These are phyloP conservation scores for Sporisorium sorghi DNA, from an alignment of 1,284 basidiomycete genomes.

Conservation along the genomic window DNA sequence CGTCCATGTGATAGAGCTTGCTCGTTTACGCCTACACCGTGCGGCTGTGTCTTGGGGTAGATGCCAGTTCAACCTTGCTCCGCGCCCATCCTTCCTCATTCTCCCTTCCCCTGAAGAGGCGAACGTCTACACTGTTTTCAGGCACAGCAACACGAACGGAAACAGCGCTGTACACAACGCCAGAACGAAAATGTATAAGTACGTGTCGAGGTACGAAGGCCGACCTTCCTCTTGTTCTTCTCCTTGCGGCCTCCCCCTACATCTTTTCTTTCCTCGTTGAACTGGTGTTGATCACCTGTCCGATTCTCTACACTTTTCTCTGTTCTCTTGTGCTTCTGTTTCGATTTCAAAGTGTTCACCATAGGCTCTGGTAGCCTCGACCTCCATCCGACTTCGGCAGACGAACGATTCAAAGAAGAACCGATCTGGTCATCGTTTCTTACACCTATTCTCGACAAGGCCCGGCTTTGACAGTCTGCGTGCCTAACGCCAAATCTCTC, in stretches of 20 bases:
- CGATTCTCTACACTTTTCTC: slow-evolving; percentile 20
- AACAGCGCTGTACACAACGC: background rate
- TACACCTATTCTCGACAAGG: background rate
- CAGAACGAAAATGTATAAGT: slow-evolving; percentile 25
- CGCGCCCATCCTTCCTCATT: background rate
- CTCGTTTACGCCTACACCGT: slow-evolving; percentile 1
- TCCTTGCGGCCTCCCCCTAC: slow-evolving; percentile 24
- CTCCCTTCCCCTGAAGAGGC: background rate
- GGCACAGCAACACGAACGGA: background rate
- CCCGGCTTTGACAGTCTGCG: slow-evolving; percentile 39
- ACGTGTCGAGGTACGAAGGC: background rate
- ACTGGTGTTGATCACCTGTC: slow-evolving; percentile 23
- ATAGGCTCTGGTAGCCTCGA: slow-evolving; percentile 44
- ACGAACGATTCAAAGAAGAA: slow-evolving; percentile 11
- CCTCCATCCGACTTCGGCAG: background rate
- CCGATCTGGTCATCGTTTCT: slow-evolving; percentile 27
- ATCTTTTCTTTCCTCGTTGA: slow-evolving; percentile 3
- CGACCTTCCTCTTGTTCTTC: background rate
- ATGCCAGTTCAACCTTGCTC: slow-evolving; percentile 20
- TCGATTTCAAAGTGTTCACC: slow-evolving; percentile 13
- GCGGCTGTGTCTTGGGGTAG: slow-evolving; percentile 14
- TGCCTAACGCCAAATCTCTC: slow-evolving; percentile 1
- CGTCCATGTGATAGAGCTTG: background rate
- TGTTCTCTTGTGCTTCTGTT: slow-evolving; percentile 7
- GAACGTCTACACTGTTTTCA: slow-evolving; percentile 6